Conservation (phyloP, 345 rosid genomes). For the Bruguiera sexangula region DNA sequence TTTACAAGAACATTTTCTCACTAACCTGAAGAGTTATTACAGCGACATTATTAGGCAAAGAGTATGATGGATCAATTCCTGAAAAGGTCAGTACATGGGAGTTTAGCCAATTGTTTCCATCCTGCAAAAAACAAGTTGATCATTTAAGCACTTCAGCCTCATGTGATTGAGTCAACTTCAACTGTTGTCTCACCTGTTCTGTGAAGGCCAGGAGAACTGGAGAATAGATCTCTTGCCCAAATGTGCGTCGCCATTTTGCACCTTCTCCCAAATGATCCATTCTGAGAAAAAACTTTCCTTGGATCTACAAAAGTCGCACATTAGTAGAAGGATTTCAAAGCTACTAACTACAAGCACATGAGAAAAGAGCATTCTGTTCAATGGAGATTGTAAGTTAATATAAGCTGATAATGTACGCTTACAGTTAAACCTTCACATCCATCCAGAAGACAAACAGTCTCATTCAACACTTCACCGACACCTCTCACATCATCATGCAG, state of each 20-base stretch:
- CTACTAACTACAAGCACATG: background rate
- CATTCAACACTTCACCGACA: constrained; percentile 86
- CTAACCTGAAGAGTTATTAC: constrained; percentile 83
- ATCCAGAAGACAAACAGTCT: constrained; percentile 65
- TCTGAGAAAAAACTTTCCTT: constrained; percentile 68
- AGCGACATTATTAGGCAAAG: constrained; percentile 69
- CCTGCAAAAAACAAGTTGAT: constrained; percentile 43
- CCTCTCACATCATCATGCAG: constrained; percentile 82
- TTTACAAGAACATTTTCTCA: constrained; percentile 4
- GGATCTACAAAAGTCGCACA: constrained; percentile 46
- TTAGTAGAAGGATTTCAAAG: background rate
- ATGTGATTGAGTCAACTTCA: background rate
- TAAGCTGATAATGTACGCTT: constrained; percentile 30
- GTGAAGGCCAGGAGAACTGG: constrained; percentile 86
- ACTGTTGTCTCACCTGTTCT: constrained; percentile 54
- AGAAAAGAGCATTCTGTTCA: background rate
- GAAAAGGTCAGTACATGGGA: constrained; percentile 57
- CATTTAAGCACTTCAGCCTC: constrained; percentile 13
- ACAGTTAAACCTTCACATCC: constrained; percentile 91
- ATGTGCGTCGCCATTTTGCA: constrained; percentile 84
- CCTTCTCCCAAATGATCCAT: constrained; percentile 81
- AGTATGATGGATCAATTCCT: constrained; percentile 66
- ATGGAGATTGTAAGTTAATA: constrained; percentile 7
- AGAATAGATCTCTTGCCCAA: constrained; percentile 86
- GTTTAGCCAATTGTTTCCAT: constrained; percentile 53